A percentile compares a stretch with the other conserved stretches of the same genome.
Evolutionary conservation across 2,329 filamentous ascomycete species (phyloP).

Genomic region (Aspergillus tanneri): DNA sequence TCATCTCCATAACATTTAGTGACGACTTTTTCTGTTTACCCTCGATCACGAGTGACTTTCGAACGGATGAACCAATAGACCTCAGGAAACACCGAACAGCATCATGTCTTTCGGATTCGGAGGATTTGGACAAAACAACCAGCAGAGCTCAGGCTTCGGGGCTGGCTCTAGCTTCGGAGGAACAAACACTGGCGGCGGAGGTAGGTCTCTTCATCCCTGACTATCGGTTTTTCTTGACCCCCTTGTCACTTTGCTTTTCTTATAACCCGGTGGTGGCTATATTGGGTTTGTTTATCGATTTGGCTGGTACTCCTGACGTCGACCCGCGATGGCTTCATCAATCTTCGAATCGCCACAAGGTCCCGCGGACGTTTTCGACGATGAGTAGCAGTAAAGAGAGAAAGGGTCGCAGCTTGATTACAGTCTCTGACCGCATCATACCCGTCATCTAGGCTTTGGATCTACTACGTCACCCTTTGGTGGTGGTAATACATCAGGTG

Average conservation of each 20-base stretch:
- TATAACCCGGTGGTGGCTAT: constrained; percentile 3
- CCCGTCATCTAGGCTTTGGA: constrained; percentile 43
- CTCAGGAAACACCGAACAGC: constrained; percentile 23
- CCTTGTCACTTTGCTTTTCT: constrained; percentile 5
- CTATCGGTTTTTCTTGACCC: constrained; percentile 9
- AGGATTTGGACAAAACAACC: constrained; percentile 62
- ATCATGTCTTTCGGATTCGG: constrained; percentile 49
- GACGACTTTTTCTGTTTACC: constrained; percentile 2
- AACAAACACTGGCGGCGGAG: constrained; percentile 35
- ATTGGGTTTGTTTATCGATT: constrained; percentile 15
- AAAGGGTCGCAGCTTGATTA: constrained; percentile 34
- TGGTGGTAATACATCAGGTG: constrained; percentile 32
- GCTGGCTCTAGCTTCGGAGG: constrained; percentile 38
- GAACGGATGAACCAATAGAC: constrained; percentile 33
- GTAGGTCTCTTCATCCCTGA: constrained; percentile 34
- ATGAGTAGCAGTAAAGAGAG: constrained; percentile 31
- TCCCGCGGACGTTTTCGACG: constrained; percentile 27
- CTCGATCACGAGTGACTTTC: constrained; percentile 11
- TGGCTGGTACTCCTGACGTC: constrained; percentile 32
- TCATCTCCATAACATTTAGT: background rate
- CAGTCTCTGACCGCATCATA: constrained; percentile 41
- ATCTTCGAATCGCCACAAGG: constrained; percentile 21
- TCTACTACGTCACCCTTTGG: constrained; percentile 41
- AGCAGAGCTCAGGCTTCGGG: constrained; percentile 45
- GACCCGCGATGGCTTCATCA: constrained; percentile 27